Evolutionary conservation across 306 rosid species (phyloP).

Genomic region (Hippophae rhamnoides): DNA sequence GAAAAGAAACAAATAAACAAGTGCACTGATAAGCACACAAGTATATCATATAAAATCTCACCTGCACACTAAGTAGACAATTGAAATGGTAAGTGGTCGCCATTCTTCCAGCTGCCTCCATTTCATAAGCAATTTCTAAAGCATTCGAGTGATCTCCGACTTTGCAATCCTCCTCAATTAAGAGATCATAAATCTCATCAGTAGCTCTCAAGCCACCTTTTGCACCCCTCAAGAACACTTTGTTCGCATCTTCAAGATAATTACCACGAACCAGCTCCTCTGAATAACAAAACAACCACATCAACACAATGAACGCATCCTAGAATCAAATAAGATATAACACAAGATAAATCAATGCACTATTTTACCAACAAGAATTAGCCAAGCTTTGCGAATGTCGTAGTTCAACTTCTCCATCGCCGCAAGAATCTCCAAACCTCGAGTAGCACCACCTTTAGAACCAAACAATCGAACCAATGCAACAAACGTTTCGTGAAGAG

Average conservation of each 20-base stretch:
- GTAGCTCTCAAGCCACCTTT: constrained; percentile 77
- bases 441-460: constrained; percentile 49
- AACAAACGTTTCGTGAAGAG: constrained; percentile 75
- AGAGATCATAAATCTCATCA: constrained; percentile 65
- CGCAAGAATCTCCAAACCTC: constrained; percentile 67
- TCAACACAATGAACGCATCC: background rate
- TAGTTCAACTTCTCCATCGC: constrained; percentile 77
- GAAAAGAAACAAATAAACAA: no score
- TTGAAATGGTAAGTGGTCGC: constrained; percentile 93
- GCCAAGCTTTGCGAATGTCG: constrained; percentile 86
- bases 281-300: constrained; percentile 16
- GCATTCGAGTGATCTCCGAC: constrained; percentile 87
- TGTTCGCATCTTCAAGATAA: constrained; percentile 72
- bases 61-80: constrained; percentile 94
- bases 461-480: constrained; percentile 73
- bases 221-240: constrained; percentile 74
- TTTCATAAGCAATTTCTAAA: constrained; percentile 69
- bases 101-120: constrained; percentile 97
- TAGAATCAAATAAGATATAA: background rate
- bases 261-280: constrained; percentile 68
- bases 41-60: constrained; percentile 11
- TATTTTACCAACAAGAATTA: constrained; percentile 53
- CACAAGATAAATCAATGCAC: background rate
- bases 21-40: background rate
- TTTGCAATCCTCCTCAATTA: constrained; percentile 72